Evolutionary conservation across 1,139 yeast species (phyloP).

Genomic region (Lodderomyces parapsilosis): DNA sequence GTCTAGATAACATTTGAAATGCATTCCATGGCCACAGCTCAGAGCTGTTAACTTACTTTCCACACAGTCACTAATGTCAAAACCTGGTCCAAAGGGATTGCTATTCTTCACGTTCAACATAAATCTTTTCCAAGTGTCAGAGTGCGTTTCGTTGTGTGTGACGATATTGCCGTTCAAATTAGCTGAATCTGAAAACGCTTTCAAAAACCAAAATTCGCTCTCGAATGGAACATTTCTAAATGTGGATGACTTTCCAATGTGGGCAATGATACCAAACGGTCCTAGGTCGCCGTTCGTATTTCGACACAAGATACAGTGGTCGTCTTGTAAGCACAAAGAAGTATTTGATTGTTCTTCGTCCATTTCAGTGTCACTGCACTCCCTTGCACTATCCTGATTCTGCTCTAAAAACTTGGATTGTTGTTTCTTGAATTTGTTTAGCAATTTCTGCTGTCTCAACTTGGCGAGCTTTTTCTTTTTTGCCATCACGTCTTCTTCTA

Average conservation of each 20-base stretch:
- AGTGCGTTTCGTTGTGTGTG: slow-evolving; percentile 17
- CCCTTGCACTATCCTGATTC: slow-evolving; percentile 30
- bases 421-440: slow-evolving; percentile 78
- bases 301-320: slow-evolving; percentile 85
- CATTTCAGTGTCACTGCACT: slow-evolving; percentile 37
- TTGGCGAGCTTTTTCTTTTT: slow-evolving; percentile 68
- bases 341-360: slow-evolving; percentile 27
- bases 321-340: slow-evolving; percentile 74
- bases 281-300: slow-evolving; percentile 71
- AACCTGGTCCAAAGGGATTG: slow-evolving; percentile 70
- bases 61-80: slow-evolving; percentile 41
- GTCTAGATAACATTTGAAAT: slow-evolving; percentile 70
- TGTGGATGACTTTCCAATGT: slow-evolving; percentile 58
- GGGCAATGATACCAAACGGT: slow-evolving; percentile 72
- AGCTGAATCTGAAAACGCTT: slow-evolving; percentile 55
- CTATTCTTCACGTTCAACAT: slow-evolving; percentile 36
- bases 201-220: slow-evolving; percentile 63
- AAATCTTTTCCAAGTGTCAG: slow-evolving; percentile 36
- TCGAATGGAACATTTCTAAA: slow-evolving; percentile 65
- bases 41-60: slow-evolving; percentile 58
- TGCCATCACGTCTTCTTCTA: slow-evolving; percentile 47
- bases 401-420: slow-evolving; percentile 69
- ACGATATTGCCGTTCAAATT: slow-evolving; percentile 48
- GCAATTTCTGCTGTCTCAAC: slow-evolving; percentile 66
- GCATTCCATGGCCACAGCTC: slow-evolving; percentile 96